Evolutionary conservation across 345 rosid genomes (phyloP).

Genomic region (Firmiana major): DNA sequence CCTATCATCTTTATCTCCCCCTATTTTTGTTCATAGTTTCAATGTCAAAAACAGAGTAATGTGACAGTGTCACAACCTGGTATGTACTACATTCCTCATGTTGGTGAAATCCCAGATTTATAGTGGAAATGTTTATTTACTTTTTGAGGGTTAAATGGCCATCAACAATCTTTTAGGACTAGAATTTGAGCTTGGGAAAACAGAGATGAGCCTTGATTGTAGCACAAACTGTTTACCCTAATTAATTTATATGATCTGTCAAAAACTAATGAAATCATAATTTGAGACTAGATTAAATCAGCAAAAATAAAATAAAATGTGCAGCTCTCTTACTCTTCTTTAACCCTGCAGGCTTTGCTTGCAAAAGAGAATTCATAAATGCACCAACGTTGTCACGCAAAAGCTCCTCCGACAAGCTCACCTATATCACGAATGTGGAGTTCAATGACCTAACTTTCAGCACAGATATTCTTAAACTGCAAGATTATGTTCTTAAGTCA

Average conservation of each 20-base stretch:
- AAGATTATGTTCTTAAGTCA: conserved; percentile 1
- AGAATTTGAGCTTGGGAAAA: neutral
- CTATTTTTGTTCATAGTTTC: no score
- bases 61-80: no score
- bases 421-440: conserved; percentile 35
- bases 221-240: neutral
- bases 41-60: neutral
- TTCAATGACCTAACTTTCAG: neutral
- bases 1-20: neutral
- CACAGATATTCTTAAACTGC: neutral
- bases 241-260: no score
- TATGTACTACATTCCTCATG: no score
- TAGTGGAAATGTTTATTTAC: neutral
- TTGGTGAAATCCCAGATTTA: neutral
- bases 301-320: conserved; percentile 1
- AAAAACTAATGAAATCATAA: no score
- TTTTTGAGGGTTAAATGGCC: neutral
- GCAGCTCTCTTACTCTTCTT: conserved; percentile 68
- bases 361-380: conserved; percentile 83
- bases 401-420: conserved; percentile 63
- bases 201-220: no score
- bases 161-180: neutral
- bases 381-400: conserved; percentile 88
- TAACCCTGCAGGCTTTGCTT: conserved; percentile 90
- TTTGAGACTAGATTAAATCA: neutral